Evolutionary conservation across 345 rosid species (phyloP).

Genomic region (Populus pruinosa): DNA sequence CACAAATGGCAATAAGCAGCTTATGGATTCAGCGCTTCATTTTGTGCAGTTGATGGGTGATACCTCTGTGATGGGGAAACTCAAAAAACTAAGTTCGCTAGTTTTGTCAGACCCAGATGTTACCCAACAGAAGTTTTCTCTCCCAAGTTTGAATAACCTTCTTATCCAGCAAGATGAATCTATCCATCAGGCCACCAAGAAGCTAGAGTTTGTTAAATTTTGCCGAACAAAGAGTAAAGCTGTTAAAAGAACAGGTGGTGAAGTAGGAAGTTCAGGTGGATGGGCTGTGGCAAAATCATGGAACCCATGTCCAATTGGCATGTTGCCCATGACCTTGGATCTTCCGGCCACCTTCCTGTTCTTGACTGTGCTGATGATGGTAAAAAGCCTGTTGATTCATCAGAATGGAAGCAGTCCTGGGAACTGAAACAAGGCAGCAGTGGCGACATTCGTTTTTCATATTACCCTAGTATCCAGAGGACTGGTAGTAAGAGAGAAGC

Average conservation of each 20-base stretch:
- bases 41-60: conserved; percentile 47
- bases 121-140: conserved; percentile 30
- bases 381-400: conserved; percentile 13
- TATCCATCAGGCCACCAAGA: conserved; percentile 49
- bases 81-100: conserved; percentile 37
- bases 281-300: conserved; percentile 67
- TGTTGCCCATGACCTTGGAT: conserved; percentile 62
- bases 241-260: conserved; percentile 20
- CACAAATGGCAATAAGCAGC: conserved; percentile 37
- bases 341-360: conserved; percentile 60
- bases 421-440: conserved; percentile 22
- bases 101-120: conserved; percentile 22
- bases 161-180: conserved; percentile 46
- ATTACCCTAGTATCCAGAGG: background rate
- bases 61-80: conserved; percentile 40
- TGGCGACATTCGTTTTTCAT: conserved; percentile 2
- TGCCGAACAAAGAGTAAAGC: conserved; percentile 27
- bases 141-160: conserved; percentile 14
- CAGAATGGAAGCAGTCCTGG: conserved; percentile 22
- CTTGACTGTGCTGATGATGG: conserved; percentile 31
- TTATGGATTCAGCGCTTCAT: conserved; percentile 47
- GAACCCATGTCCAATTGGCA: conserved; percentile 86
- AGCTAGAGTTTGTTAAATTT: conserved; percentile 49
- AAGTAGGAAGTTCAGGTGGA: conserved; percentile 26
- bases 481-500: conserved; percentile 27